These are phyloP conservation scores for Fusarium circinatum DNA, from an alignment of 2,329 filamentous ascomycete species.

Conservation along the genomic window DNA sequence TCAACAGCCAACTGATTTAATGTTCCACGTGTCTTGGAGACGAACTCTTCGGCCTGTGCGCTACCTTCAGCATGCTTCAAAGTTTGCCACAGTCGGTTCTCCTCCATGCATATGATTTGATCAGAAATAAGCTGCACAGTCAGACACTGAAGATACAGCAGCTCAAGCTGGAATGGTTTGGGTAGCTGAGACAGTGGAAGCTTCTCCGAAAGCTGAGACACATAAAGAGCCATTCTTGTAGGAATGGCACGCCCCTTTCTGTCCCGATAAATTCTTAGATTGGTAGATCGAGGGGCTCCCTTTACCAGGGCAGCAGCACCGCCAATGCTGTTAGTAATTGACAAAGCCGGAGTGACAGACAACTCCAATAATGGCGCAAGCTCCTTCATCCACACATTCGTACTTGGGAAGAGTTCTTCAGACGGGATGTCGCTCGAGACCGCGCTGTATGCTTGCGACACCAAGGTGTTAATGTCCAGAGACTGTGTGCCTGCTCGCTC, in stretches of 20 bases:
- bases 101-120: constrained; percentile 59
- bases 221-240: constrained; percentile 79
- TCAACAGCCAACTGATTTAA: constrained; percentile 50
- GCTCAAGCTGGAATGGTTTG: constrained; percentile 56
- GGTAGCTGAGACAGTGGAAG: constrained; percentile 54
- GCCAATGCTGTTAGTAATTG: constrained; percentile 77
- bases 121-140: constrained; percentile 64
- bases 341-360: constrained; percentile 70
- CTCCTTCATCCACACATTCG: constrained; percentile 72
- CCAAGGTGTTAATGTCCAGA: constrained; percentile 64
- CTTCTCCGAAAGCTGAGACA: constrained; percentile 64
- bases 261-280: constrained; percentile 64
- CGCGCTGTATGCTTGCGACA: constrained; percentile 56
- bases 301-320: constrained; percentile 75
- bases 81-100: constrained; percentile 59
- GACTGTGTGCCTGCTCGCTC: constrained; percentile 60
- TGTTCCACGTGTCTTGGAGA: constrained; percentile 53
- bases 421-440: constrained; percentile 42
- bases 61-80: constrained; percentile 50
- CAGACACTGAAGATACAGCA: constrained; percentile 63
- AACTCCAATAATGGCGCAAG: constrained; percentile 64
- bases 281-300: constrained; percentile 34
- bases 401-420: constrained; percentile 70
- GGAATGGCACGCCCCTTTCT: constrained; percentile 76
- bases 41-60: constrained; percentile 55